A percentile compares a stretch with the other conserved stretches of the same genome.
phyloP scores from a whole-genome alignment of 2,329 filamentous ascomycete genomes.

The Ceratocystis albifundus region DNA sequence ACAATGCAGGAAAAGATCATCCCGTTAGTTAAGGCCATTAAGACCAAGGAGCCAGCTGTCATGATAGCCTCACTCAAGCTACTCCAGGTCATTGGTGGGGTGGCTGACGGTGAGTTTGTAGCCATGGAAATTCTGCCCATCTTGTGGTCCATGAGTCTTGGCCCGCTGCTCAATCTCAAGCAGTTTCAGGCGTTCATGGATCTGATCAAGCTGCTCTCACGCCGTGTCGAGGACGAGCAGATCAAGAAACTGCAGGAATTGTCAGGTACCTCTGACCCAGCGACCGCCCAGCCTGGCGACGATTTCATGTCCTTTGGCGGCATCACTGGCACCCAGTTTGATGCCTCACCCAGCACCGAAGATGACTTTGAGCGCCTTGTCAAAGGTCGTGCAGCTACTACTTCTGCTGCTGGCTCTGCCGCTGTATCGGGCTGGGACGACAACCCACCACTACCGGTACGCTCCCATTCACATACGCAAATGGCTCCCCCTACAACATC shows the following conservation, averaged over 20 bases:
- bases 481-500: neutral
- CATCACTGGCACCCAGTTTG: slow-evolving; percentile 49
- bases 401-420: slow-evolving; percentile 30
- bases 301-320: slow-evolving; percentile 63
- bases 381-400: slow-evolving; percentile 46
- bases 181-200: slow-evolving; percentile 88
- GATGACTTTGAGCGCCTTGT: slow-evolving; percentile 84
- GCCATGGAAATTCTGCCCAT: slow-evolving; percentile 84
- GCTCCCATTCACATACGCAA: slow-evolving; percentile 27
- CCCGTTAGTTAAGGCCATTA: slow-evolving; percentile 80
- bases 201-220: slow-evolving; percentile 69
- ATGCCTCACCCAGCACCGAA: slow-evolving; percentile 45
- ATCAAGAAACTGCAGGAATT: slow-evolving; percentile 79
- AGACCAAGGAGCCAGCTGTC: slow-evolving; percentile 93
- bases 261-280: slow-evolving; percentile 45
- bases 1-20: slow-evolving; percentile 97
- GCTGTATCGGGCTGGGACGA: slow-evolving; percentile 41
- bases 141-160: slow-evolving; percentile 83
- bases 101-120: slow-evolving; percentile 80
- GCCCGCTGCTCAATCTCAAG: slow-evolving; percentile 72
- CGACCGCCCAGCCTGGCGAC: slow-evolving; percentile 41
- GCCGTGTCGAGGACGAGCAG: slow-evolving; percentile 78
- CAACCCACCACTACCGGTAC: slow-evolving; percentile 24
- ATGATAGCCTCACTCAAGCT: slow-evolving; percentile 89
- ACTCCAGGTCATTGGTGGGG: slow-evolving; percentile 67